Conservation (phyloP, 495 filamentous ascomycete genomes). For the Talaromyces adpressus region DNA sequence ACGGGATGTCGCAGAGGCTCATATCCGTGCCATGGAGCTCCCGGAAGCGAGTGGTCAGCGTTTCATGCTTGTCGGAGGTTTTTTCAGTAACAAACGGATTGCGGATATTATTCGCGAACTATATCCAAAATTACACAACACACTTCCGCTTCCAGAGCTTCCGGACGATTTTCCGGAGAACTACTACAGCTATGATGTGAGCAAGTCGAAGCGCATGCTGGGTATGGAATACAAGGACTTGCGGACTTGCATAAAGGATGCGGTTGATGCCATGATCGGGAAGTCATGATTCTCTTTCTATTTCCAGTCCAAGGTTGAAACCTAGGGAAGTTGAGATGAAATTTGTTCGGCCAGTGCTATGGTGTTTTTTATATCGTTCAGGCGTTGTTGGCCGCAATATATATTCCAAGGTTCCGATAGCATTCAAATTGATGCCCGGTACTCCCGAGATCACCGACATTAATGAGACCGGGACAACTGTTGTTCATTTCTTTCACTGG, state of each 20-base stretch:
- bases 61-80: slow-evolving; percentile 51
- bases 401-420: no score
- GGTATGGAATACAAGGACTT: slow-evolving; percentile 39
- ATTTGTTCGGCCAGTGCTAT: no score
- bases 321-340: no score
- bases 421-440: no score
- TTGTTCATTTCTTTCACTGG: no score
- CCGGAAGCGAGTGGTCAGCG: slow-evolving; percentile 50
- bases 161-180: slow-evolving; percentile 21
- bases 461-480: no score
- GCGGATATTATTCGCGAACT: slow-evolving; percentile 47
- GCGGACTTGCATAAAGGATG: slow-evolving; percentile 42
- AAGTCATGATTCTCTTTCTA: no score
- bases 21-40: slow-evolving; percentile 53
- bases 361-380: no score
- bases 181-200: slow-evolving; percentile 34
- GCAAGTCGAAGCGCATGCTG: slow-evolving; percentile 35
- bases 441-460: no score
- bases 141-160: slow-evolving; percentile 40
- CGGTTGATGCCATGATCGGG: slow-evolving; percentile 19
- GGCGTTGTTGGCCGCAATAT: no score
- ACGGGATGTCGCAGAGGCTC: slow-evolving; percentile 50
- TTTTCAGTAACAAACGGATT: slow-evolving; percentile 50
- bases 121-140: slow-evolving; percentile 47
- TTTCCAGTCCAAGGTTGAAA: no score